A percentile compares a stretch with the other conserved stretches of the same genome.
These are phyloP conservation scores for Onygenales sp. DNA, from an alignment of 2,329 filamentous ascomycete species.

Conservation along the genomic window DNA sequence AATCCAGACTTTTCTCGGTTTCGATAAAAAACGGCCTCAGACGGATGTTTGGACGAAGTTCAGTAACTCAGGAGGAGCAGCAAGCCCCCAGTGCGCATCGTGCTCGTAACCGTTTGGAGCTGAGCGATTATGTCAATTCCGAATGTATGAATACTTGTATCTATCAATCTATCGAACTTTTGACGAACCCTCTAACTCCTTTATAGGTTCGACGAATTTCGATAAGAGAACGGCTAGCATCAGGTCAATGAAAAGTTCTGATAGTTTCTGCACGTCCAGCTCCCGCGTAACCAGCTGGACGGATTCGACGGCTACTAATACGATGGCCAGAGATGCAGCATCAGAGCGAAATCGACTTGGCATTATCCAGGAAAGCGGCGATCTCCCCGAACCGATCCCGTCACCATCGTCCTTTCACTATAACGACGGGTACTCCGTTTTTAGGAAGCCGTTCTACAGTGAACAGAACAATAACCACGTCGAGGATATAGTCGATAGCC, in stretches of 20 bases:
- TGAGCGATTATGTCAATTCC: slow-evolving; percentile 13
- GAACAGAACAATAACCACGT: slow-evolving; percentile 10
- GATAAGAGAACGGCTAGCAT: slow-evolving; percentile 12
- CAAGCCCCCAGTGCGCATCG: slow-evolving; percentile 15
- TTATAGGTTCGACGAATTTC: not conserved
- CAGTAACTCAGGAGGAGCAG: slow-evolving; percentile 12
- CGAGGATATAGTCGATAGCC: slow-evolving; percentile 16
- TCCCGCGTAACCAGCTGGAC: slow-evolving; percentile 43
- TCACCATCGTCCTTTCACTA: slow-evolving; percentile 14
- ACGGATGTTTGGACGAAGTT: slow-evolving; percentile 29
- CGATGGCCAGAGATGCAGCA: slow-evolving; percentile 21
- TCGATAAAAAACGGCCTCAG: slow-evolving; percentile 34
- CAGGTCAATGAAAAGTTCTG: slow-evolving; percentile 19
- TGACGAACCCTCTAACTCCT: not conserved
- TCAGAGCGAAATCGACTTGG: slow-evolving; percentile 29
- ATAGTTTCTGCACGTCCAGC: slow-evolving; percentile 25
- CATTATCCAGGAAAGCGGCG: slow-evolving; percentile 34
- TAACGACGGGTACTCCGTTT: slow-evolving; percentile 19
- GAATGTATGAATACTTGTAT: slow-evolving; percentile 4
- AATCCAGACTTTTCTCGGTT: slow-evolving; percentile 29
- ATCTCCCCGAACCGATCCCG: slow-evolving; percentile 19
- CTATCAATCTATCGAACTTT: not conserved
- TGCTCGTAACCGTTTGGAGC: slow-evolving; percentile 15
- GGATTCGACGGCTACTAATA: slow-evolving; percentile 35
- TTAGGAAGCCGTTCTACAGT: slow-evolving; percentile 19